Percentiles rank a stretch among this genome's conserved stretches.
Conservation (phyloP, 2,329 filamentous ascomycete species). For the Paraphaeosphaeria minitans region DNA sequence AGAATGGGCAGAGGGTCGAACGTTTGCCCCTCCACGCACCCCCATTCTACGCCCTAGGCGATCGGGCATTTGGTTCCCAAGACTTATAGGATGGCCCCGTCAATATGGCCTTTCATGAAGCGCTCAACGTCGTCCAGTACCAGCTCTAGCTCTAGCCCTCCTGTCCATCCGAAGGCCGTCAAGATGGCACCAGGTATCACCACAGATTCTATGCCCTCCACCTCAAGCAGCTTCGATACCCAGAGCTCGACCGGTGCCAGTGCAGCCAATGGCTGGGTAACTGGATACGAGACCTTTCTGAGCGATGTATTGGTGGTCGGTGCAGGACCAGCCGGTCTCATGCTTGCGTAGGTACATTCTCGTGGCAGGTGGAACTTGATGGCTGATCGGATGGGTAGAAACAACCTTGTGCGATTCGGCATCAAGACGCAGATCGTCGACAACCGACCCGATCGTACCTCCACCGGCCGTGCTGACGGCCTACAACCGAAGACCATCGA, state of each 20-base stretch:
- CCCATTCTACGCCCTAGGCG: constrained; percentile 38
- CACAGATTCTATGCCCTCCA: constrained; percentile 32
- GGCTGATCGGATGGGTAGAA: constrained; percentile 41
- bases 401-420: constrained; percentile 67
- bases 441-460: constrained; percentile 70
- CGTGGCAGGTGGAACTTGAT: not conserved
- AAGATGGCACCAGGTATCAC: constrained; percentile 43
- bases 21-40: constrained; percentile 23
- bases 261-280: constrained; percentile 21
- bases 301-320: constrained; percentile 50
- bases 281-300: constrained; percentile 40
- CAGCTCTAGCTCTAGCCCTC: constrained; percentile 20
- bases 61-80: constrained; percentile 2
- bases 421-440: constrained; percentile 70
- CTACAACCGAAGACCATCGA: constrained; percentile 80
- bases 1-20: constrained; percentile 34
- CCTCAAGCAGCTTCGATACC: constrained; percentile 23
- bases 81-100: constrained; percentile 40
- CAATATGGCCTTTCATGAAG: constrained; percentile 44
- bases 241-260: constrained; percentile 22
- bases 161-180: constrained; percentile 30
- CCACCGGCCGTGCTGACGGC: constrained; percentile 72
- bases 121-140: constrained; percentile 27
- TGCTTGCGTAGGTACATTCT: constrained; percentile 47
- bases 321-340: constrained; percentile 50